These are phyloP conservation scores for Sporopachydermia cereana DNA, from an alignment of 1,139 yeast species.

Conservation along the genomic window DNA sequence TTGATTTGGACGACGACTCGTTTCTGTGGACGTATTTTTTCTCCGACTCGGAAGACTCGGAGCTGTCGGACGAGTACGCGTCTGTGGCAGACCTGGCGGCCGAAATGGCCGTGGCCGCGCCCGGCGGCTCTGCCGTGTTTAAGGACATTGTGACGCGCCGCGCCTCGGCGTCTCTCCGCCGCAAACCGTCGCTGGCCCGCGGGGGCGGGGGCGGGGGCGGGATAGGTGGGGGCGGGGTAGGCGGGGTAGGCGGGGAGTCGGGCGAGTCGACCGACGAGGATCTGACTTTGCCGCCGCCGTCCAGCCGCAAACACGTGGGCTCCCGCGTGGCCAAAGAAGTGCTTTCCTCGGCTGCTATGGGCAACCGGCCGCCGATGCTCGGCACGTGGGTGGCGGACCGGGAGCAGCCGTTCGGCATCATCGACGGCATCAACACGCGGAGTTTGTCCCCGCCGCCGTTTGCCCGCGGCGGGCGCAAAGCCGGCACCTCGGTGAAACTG, in stretches of 20 bases:
- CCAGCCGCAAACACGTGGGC: slow-evolving; percentile 44
- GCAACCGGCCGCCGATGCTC: slow-evolving; percentile 80
- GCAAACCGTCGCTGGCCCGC: slow-evolving; percentile 36
- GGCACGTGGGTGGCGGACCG: slow-evolving; percentile 87
- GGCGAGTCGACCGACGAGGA: slow-evolving; percentile 95
- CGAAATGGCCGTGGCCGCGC: too few species aligned
- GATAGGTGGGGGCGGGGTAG: slow-evolving; percentile 22
- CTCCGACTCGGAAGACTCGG: slow-evolving; percentile 13
- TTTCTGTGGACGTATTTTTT: slow-evolving; percentile 46
- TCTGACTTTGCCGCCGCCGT: slow-evolving; percentile 54
- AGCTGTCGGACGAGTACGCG: slow-evolving; percentile 11
- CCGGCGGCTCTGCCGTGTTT: not conserved
- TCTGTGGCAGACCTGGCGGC: slow-evolving; percentile 10
- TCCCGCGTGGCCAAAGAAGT: slow-evolving; percentile 82
- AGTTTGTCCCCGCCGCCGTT: slow-evolving; percentile 39
- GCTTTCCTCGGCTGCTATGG: slow-evolving; percentile 70
- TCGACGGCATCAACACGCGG: slow-evolving; percentile 86
- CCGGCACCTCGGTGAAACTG: slow-evolving; percentile 7
- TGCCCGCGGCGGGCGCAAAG: slow-evolving; percentile 12
- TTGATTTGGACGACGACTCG: slow-evolving; percentile 19
- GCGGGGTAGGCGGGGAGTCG: slow-evolving; percentile 15
- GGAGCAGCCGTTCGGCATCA: slow-evolving; percentile 77
- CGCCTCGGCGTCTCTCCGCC: slow-evolving; percentile 11
- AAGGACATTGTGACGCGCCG: slow-evolving; percentile 7
- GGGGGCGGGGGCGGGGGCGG: slow-evolving; percentile 38